Conservation (phyloP, 225 moss, liverwort and hornwort genomes). For the Polytrichum commune region DNA sequence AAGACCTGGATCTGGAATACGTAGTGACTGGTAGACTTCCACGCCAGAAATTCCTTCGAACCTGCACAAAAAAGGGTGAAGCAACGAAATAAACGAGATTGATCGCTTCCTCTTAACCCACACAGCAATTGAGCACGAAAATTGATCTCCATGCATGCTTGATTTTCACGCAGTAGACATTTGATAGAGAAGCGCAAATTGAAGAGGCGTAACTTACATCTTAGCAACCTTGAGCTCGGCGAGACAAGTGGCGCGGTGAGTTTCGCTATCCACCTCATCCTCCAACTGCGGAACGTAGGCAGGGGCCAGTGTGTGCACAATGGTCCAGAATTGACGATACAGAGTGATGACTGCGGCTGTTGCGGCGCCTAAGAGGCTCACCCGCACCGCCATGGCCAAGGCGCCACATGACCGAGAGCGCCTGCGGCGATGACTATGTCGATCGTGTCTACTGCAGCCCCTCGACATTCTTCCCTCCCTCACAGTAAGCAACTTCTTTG, state of each 20-base stretch:
- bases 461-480: conserved; percentile 27
- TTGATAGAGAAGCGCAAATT: not conserved
- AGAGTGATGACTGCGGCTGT: conserved; percentile 39
- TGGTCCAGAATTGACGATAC: conserved; percentile 40
- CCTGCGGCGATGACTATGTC: conserved; percentile 22
- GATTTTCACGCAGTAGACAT: no score
- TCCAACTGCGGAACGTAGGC: conserved; percentile 41
- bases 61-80: conserved; percentile 24
- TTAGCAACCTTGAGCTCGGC: conserved; percentile 73
- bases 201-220: conserved; percentile 41
- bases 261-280: conserved; percentile 44
- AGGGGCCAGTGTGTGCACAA: conserved; percentile 37
- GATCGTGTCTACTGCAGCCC: conserved; percentile 9
- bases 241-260: conserved; percentile 61
- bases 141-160: no score
- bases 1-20: conserved; percentile 73
- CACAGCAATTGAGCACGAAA: no score
- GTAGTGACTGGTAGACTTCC: conserved; percentile 72
- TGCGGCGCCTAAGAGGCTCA: conserved; percentile 42
- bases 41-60: conserved; percentile 68
- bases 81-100: no score
- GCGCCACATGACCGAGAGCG: conserved; percentile 33
- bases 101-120: no score
- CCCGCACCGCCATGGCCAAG: conserved; percentile 44
- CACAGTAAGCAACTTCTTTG: not conserved